Conservation (phyloP, 345 rosid species). For the Eucalyptus cloeziana region DNA sequence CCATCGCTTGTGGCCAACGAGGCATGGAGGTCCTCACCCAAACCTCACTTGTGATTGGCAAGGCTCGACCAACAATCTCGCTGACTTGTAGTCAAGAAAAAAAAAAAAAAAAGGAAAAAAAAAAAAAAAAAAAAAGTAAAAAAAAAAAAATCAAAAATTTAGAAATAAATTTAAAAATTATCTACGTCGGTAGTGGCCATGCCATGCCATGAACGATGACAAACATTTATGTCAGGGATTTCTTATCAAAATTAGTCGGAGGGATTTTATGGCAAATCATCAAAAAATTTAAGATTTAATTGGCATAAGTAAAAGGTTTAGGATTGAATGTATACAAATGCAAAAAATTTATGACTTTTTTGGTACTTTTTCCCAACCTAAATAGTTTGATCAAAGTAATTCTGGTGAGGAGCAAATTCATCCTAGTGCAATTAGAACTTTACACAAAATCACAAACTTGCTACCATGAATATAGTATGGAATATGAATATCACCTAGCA, state of each 20-base stretch:
- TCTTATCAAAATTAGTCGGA: too few relatives aligned
- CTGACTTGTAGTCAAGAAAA: fast-evolving
- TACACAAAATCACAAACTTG: neutral
- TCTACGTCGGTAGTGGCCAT: fast-evolving
- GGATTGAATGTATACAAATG: neutral
- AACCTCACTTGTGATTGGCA: neutral
- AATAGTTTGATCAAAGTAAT: neutral
- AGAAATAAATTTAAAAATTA: too few relatives aligned
- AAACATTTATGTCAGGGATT: neutral
- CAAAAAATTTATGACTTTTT: neutral
- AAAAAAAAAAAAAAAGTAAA: too few relatives aligned
- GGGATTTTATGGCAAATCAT: too few relatives aligned
- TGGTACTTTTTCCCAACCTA: neutral
- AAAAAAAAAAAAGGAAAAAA: fast-evolving
- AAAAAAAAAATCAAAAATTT: too few relatives aligned
- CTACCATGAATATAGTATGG: neutral
- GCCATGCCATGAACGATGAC: neutral
- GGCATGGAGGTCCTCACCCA: neutral
- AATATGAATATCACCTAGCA: neutral
- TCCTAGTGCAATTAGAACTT: neutral
- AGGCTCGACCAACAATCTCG: fast-evolving
- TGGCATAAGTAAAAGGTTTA: fast-evolving
- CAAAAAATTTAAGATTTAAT: too few relatives aligned
- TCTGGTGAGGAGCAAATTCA: neutral
- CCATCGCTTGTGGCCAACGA: too few relatives aligned